phyloP scores from a whole-genome alignment of 2,329 filamentous ascomycete genomes.

The Penicillium oxalicum region DNA sequence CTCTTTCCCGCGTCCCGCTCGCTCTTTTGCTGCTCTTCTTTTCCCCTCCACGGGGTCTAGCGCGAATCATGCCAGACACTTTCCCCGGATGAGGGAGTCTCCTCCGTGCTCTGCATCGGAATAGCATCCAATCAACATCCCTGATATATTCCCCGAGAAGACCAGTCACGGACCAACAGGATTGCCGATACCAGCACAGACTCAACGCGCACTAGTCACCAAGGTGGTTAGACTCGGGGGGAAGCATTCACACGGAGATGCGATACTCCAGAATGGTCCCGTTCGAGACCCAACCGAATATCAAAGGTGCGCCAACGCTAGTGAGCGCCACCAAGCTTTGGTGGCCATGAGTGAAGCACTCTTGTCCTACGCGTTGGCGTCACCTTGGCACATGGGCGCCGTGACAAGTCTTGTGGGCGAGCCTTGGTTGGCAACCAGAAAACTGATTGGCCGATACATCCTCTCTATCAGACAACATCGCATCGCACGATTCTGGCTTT shows the following conservation, averaged over 20 bases:
- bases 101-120: not conserved
- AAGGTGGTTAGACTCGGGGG: conserved; percentile 10
- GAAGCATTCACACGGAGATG: not conserved
- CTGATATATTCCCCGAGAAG: conserved; percentile 1
- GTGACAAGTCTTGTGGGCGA: conserved; percentile 5
- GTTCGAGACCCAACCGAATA: conserved; percentile 1
- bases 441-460: not conserved
- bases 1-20: too few species aligned
- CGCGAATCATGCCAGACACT: not conserved
- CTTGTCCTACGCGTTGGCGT: conserved; percentile 4
- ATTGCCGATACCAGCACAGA: conserved; percentile 7
- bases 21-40: not conserved
- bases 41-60: conserved; percentile 3
- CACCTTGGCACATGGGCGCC: conserved; percentile 4
- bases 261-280: not conserved
- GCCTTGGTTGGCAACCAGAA: conserved; percentile 7
- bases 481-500: not conserved
- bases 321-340: conserved; percentile 14
- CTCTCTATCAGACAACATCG: too few species aligned
- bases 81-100: conserved; percentile 6
- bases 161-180: conserved; percentile 1
- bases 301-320: conserved; percentile 3
- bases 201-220: conserved; percentile 8
- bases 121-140: not conserved
- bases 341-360: conserved; percentile 11